phyloP scores from a whole-genome alignment of 352 stramenopile species.

The Phytopythium litorale region DNA sequence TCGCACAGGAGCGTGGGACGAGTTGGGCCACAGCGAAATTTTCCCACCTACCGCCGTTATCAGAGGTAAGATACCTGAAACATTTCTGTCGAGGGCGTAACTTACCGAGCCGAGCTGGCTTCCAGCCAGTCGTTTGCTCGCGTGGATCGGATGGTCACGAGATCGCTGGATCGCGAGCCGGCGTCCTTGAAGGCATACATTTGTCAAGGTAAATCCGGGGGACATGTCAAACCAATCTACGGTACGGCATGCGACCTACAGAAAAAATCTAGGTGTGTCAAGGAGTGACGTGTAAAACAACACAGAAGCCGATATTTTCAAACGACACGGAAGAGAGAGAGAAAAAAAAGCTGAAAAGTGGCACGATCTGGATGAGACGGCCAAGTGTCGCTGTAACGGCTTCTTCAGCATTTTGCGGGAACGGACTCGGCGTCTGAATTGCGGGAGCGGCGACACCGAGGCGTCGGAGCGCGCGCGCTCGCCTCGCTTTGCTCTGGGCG shows the following conservation, averaged over 20 bases:
- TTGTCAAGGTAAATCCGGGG: background rate
- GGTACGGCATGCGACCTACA: background rate
- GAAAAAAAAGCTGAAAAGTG: background rate
- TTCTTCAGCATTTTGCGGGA: conserved; percentile 6
- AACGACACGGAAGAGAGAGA: background rate
- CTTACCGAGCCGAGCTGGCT: background rate
- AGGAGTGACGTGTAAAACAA: background rate
- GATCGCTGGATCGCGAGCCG: conserved; percentile 3
- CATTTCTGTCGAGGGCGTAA: background rate
- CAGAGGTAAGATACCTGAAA: conserved; percentile 1
- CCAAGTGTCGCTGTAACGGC: conserved; percentile 1
- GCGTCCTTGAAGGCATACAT: background rate
- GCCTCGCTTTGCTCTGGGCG: background rate
- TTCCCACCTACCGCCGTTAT: background rate
- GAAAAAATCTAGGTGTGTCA: conserved; percentile 1
- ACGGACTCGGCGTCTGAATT: background rate
- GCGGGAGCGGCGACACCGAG: too few species aligned
- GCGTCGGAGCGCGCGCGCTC: too few species aligned
- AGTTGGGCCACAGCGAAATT: background rate
- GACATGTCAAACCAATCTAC: background rate
- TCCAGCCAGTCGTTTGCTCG: conserved; percentile 3
- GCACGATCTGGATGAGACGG: background rate
- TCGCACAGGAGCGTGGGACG: background rate
- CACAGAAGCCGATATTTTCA: background rate
- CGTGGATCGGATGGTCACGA: background rate